phyloP scores from a whole-genome alignment of 2,329 filamentous ascomycete species.

The Diaporthe longicolla region DNA sequence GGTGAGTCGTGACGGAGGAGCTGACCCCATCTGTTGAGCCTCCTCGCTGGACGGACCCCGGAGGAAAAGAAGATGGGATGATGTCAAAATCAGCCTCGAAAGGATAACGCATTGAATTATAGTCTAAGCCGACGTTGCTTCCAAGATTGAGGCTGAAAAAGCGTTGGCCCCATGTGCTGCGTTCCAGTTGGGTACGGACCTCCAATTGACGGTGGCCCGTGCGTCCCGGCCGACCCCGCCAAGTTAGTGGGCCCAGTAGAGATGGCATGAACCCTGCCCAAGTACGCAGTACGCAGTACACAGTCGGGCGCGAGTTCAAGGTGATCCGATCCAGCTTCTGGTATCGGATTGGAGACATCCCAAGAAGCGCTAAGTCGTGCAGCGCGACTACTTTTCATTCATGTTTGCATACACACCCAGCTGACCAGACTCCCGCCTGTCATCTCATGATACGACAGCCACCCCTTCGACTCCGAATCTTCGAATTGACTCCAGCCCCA shows the following conservation, averaged over 20 bases:
- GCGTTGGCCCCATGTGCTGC: background rate
- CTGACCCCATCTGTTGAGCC: too few species aligned
- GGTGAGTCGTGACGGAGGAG: too few species aligned
- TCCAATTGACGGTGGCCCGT: constrained; percentile 10
- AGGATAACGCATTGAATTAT: constrained; percentile 23
- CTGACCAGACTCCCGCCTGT: background rate
- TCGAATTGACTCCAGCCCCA: background rate
- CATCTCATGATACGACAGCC: background rate
- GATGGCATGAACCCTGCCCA: constrained; percentile 23
- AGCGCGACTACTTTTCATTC: background rate
- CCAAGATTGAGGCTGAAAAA: constrained; percentile 23
- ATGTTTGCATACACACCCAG: constrained; percentile 14
- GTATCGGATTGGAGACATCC: constrained; percentile 13
- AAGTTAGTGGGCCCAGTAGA: background rate
- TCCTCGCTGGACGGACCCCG: too few species aligned
- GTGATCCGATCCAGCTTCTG: constrained; percentile 18
- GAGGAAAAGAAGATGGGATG: background rate
- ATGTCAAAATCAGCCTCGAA: constrained; percentile 21
- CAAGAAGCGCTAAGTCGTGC: constrained; percentile 12
- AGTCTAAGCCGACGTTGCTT: constrained; percentile 14
- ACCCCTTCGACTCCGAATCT: background rate
- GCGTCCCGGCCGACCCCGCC: constrained; percentile 20
- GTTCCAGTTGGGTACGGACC: background rate
- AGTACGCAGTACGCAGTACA: too few species aligned
- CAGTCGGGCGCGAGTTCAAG: background rate